Evolutionary conservation across 257 asterid species (phyloP).

Genomic region (Solanum virginianum): DNA sequence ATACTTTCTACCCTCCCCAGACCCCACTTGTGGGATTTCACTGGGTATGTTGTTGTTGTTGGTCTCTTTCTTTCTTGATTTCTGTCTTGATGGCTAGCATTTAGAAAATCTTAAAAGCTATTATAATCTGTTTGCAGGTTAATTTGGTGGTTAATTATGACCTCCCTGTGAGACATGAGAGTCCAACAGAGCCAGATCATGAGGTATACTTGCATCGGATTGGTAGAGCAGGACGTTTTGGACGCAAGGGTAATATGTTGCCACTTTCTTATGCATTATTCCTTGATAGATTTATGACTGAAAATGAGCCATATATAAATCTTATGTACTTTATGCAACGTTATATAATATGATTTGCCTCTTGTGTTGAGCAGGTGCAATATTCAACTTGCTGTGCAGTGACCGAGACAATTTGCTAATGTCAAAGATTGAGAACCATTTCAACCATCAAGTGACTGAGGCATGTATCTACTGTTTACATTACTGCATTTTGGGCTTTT

Average conservation of each 20-base stretch:
- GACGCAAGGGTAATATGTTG: conserved; percentile 65
- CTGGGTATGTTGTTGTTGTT: too few species aligned
- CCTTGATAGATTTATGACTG: background rate
- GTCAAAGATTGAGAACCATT: conserved; percentile 52
- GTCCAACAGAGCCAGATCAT: conserved; percentile 58
- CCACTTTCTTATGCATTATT: background rate
- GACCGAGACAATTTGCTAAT: conserved; percentile 22
- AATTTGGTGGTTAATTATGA: conserved; percentile 87
- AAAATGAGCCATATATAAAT: background rate
- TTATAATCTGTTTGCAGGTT: conserved; percentile 33
- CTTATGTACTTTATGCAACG: background rate
- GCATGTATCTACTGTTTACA: conserved; percentile 7
- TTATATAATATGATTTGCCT: background rate
- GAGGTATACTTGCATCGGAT: conserved; percentile 92
- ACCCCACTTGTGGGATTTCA: too few species aligned
- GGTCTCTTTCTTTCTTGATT: background rate
- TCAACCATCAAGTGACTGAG: conserved; percentile 32
- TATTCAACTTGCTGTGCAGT: conserved; percentile 29
- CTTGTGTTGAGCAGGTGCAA: conserved; percentile 30
- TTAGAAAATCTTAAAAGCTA: background rate
- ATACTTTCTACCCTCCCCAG: too few species aligned
- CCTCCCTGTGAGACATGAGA: conserved; percentile 44
- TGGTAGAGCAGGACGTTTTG: conserved; percentile 99
- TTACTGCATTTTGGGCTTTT: background rate
- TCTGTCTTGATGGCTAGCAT: background rate